Conservation (phyloP, 495 filamentous ascomycete species). For the Collariella sp. region DNA sequence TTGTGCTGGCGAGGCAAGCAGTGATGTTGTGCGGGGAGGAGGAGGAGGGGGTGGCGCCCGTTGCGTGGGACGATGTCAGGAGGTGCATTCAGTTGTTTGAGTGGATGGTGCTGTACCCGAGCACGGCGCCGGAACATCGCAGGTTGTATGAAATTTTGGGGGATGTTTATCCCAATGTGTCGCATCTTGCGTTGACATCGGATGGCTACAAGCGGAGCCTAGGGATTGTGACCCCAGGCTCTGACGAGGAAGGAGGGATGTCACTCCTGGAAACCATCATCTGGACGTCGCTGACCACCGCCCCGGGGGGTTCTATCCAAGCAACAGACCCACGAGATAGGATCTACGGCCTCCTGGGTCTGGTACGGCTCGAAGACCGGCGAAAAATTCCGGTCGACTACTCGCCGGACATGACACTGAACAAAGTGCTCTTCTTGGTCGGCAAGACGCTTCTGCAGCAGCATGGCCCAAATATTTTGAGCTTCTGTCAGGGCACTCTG, state of each 20-base stretch:
- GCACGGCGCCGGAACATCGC: background rate
- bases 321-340: conserved; percentile 15
- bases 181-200: conserved; percentile 1
- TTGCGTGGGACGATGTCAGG: conserved; percentile 9
- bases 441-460: conserved; percentile 38
- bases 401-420: conserved; percentile 6
- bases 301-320: conserved; percentile 1
- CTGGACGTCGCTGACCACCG: background rate
- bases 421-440: conserved; percentile 49
- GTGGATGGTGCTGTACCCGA: conserved; percentile 6
- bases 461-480: conserved; percentile 5
- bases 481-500: background rate
- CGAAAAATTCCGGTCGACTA: conserved; percentile 15
- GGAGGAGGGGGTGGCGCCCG: background rate
- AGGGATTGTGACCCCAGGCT: background rate
- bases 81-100: conserved; percentile 4
- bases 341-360: conserved; percentile 19
- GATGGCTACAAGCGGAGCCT: background rate
- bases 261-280: conserved; percentile 6
- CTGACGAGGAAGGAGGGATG: background rate
- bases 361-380: conserved; percentile 9
- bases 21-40: background rate
- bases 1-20: conserved; percentile 7
- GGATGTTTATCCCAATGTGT: background rate
- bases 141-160: conserved; percentile 7